A percentile compares a stretch with the other conserved stretches of the same genome.
phyloP scores from a whole-genome alignment of 169 alveolate genomes.

The Plasmodium cynomolgi region DNA sequence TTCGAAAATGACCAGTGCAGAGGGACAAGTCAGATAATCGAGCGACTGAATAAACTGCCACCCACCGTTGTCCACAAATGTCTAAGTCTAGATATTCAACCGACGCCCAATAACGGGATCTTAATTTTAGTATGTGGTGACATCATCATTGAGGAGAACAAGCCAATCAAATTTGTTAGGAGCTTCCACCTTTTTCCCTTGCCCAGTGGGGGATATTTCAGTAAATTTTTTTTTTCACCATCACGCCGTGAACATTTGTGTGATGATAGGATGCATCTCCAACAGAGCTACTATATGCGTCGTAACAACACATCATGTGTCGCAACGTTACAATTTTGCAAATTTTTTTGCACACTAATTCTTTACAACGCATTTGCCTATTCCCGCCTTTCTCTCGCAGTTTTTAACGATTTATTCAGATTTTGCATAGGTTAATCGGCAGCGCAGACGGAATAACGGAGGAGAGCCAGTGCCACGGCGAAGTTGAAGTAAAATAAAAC shows the following conservation, averaged over 20 bases:
- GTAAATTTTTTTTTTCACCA: conserved; percentile 17
- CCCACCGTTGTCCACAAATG: conserved; percentile 81
- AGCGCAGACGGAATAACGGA: not conserved
- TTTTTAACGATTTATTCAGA: conserved; percentile 86
- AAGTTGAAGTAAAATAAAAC: not conserved
- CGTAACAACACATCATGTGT: not conserved
- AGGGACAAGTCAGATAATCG: conserved; percentile 70
- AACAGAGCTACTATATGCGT: not conserved
- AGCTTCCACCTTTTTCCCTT: conserved; percentile 84
- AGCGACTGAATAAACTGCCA: conserved; percentile 64
- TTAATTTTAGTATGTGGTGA: conserved; percentile 86
- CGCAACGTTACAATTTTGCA: not conserved
- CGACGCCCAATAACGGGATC: conserved; percentile 86
- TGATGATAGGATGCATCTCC: not conserved
- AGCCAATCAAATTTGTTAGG: conserved; percentile 86
- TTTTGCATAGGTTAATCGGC: conserved; percentile 82
- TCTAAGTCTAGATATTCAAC: conserved; percentile 86
- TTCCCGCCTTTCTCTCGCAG: conserved; percentile 55
- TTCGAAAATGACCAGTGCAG: conserved; percentile 73
- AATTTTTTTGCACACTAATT: not conserved
- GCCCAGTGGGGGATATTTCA: conserved; percentile 82
- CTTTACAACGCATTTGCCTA: not conserved
- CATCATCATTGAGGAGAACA: conserved; percentile 85
- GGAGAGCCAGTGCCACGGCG: not conserved
- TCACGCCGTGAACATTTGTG: not conserved